Base-by-base conservation (phyloP, 202 grass and related monocot species). In the Brachypodium distachyon region DNA sequence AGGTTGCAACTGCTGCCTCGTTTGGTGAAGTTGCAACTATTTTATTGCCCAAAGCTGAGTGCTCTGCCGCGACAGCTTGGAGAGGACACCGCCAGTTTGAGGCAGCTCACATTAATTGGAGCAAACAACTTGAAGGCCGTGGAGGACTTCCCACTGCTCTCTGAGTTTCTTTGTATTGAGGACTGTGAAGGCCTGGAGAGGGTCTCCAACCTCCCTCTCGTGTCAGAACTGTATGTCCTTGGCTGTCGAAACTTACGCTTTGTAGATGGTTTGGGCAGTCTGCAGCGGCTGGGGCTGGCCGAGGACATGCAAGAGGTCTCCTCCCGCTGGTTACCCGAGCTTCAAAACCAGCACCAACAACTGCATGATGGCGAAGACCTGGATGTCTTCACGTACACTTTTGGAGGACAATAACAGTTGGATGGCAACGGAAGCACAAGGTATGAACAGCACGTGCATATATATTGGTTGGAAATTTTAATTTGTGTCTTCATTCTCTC, bases 181-280 rank as follows among this genome's bases (percentile, higher is more conserved):
- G 2, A 3, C 0, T 74, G 71, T 7, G 34, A 5, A 41, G 10
- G 13, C 36, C 14, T 74, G 0, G 6, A 56, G 71, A 58, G 8
- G 36, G 8, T 84, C 23, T 78, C 28, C 3, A 78, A 78, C 31
- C 74, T 84, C 46, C 61, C 72, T 12, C 39, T 6, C n/a, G n/a
- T 57, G 55, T 12, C 37, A 47, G 12, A 33, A 10, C 3, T 81
- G 23, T 1, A 4, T 11, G 66, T 70, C 53, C 0, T 0, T 51
- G 0, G 0, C 3, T 82, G 84, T 36, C 54, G 19, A 12, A 58
- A 43, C 14, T 62, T 87, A 13, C 72, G 55, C 12, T 2, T 27
- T 31, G 72, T 87, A 0, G 25, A 82, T 33, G 34, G 44, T 0
- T 19, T 59, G 28, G 29, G 13, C 13, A 18, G 4, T 9, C 6